phyloP scores from a whole-genome alignment of 139 green algal genomes.

The Trebouxia sp. region DNA sequence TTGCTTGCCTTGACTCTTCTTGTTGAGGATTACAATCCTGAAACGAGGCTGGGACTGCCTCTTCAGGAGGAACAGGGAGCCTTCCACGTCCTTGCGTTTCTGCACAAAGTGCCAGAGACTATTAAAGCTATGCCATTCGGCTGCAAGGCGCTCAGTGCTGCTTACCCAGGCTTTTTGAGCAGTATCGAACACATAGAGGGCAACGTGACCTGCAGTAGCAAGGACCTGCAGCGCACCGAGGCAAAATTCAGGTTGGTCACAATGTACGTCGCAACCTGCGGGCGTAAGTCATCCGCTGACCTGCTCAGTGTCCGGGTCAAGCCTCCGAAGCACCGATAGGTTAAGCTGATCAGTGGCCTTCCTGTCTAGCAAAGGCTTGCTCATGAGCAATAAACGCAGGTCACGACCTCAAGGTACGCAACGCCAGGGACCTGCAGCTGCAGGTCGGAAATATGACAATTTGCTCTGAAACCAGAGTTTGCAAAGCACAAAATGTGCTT shows the following conservation, averaged over 20 bases:
- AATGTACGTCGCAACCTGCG: not conserved
- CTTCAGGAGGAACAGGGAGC: slow-evolving; percentile 88
- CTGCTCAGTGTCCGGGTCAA: slow-evolving; percentile 16
- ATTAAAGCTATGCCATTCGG: not conserved
- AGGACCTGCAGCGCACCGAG: slow-evolving; percentile 65
- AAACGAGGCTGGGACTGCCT: slow-evolving; percentile 67
- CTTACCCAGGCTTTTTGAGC: slow-evolving; percentile 67
- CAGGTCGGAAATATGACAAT: no score
- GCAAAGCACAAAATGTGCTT: no score
- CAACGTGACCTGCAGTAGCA: slow-evolving; percentile 70
- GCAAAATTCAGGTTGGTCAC: no score
- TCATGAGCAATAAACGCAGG: no score
- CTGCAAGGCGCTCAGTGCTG: not conserved
- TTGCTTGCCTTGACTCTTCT: slow-evolving; percentile 48
- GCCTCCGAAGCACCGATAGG: not conserved
- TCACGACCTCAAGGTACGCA: no score
- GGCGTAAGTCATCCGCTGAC: not conserved
- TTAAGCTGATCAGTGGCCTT: slow-evolving; percentile 5
- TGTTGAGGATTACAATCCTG: slow-evolving; percentile 90
- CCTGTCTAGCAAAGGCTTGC: slow-evolving; percentile 2
- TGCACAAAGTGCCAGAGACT: slow-evolving; percentile 1
- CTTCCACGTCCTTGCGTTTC: slow-evolving; percentile 87
- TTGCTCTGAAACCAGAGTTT: no score
- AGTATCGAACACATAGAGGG: slow-evolving; percentile 79
- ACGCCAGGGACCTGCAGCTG: no score